Evolutionary conservation across 2,329 filamentous ascomycete species (phyloP).

Genomic region (Stagonosporopsis rhizophila): DNA sequence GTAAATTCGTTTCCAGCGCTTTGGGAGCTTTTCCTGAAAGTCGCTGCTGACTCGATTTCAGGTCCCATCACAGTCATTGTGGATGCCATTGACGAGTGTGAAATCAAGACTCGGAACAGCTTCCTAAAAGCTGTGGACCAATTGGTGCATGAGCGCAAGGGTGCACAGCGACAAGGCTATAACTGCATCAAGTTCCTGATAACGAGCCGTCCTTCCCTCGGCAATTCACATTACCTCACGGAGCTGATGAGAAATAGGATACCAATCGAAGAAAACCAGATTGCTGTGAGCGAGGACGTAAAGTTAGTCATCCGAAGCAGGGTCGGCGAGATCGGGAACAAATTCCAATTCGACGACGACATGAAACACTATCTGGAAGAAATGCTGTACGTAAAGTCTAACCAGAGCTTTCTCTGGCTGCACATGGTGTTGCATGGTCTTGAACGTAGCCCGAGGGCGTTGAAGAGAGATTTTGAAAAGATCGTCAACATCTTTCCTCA

Average conservation of each 20-base stretch:
- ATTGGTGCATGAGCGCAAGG: neutral
- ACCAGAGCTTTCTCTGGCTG: slow-evolving; percentile 3
- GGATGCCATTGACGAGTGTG: neutral
- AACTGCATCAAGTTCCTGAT: neutral
- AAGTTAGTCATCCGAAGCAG: neutral
- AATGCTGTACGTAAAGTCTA: too few relatives aligned
- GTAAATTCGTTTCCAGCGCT: neutral
- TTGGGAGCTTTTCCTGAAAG: neutral
- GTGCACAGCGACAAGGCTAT: neutral
- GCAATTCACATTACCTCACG: neutral
- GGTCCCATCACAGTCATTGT: neutral
- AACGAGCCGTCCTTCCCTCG: neutral
- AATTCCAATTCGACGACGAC: too few relatives aligned
- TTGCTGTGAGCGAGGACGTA: neutral
- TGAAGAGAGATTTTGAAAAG: slow-evolving; percentile 1
- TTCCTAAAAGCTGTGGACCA: neutral
- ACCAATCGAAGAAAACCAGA: neutral
- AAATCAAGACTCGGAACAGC: neutral
- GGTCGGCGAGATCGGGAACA: neutral
- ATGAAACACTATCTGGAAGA: too few relatives aligned
- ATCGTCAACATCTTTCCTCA: neutral
- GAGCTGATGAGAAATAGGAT: neutral
- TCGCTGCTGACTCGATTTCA: neutral
- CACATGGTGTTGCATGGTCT: neutral
- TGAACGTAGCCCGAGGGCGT: neutral